Base-by-base conservation (phyloP, 2,329 filamentous ascomycete genomes). In the Bipolaris gigantea region DNA sequence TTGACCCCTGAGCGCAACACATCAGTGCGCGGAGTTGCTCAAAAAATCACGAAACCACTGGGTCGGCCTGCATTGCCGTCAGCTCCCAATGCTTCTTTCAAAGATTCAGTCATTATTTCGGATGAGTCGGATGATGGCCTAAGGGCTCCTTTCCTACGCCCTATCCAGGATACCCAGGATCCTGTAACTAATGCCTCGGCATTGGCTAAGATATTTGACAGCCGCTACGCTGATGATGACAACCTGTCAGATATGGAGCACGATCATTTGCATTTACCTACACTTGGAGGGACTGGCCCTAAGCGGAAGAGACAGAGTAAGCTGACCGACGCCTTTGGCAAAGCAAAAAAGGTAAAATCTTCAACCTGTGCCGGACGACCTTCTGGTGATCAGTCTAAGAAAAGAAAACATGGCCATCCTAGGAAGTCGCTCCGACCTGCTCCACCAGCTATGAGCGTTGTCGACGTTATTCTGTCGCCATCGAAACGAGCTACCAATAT, bases 401-500 rank as follows among this genome's bases (percentile, higher is more conserved):
- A 49, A 18, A 60, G 33, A 36, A 60, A 51, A 33, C 50, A 60
- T 27, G 21, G 42, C 19, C 50, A 35, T 5, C 40, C 56, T n/a
- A 67, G 56, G 44, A 58, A 38, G 27, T 43, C 52, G 23, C 59
- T 39, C 38, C 48, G 34, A 2, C 59, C 50, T 21, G 53, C 61
- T 13, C 71, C 55, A 15, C 74, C 55, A 51, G 62, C 55, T 35
- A 64, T 81, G 64, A 80, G 83, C 55, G 80, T 86, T 16, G 64
- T 84, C 6, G 83, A 86, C 72, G 74, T 75, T 63, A 74, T 59
- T 63, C 73, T 67, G 60, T 76, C 55, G 55, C 47, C 66, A 25
- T 55, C 65, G 18, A 59, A 59, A 4, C 50, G 63, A 38, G 59
- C 58, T 30, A 52, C 61, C 52, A 60, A 76, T 7, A 73, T 77